These are phyloP conservation scores for Euphorbia lathyris DNA, from an alignment of 345 rosid genomes.

Conservation along the genomic window DNA sequence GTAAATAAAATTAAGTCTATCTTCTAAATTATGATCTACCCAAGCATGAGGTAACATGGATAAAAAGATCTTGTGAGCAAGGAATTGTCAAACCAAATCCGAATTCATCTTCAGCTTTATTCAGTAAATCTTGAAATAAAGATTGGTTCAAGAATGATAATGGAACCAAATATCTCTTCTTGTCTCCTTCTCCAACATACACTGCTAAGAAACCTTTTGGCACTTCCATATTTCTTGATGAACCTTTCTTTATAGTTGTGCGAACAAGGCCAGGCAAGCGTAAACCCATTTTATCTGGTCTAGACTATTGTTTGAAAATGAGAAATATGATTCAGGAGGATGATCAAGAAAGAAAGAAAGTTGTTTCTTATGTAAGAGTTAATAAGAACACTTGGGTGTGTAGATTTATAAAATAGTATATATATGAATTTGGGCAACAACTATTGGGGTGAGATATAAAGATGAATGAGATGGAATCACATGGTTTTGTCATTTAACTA, in stretches of 20 bases:
- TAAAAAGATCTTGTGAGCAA: constrained; percentile 6
- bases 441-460: no score
- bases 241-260: neutral
- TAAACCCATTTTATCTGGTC: no score
- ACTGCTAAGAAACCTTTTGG: constrained; percentile 33
- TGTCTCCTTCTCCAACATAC: constrained; percentile 34
- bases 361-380: no score
- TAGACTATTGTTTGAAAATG: no score
- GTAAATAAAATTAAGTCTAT: no score
- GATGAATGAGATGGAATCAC: constrained; percentile 4
- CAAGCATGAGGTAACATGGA: neutral
- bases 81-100: constrained; percentile 18
- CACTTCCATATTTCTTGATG: neutral
- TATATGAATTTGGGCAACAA: no score
- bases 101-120: constrained; percentile 5
- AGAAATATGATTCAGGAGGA: no score
- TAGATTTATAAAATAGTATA: no score
- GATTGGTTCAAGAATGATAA: constrained; percentile 6
- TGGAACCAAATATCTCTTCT: constrained; percentile 9
- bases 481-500: neutral
- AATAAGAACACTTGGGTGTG: no score
- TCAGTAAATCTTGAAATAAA: constrained; percentile 6
- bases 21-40: no score
- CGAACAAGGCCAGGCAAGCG: neutral
- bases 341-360: no score